Conservation (phyloP, 2,329 filamentous ascomycete species). For the Curvularia spicifera region DNA sequence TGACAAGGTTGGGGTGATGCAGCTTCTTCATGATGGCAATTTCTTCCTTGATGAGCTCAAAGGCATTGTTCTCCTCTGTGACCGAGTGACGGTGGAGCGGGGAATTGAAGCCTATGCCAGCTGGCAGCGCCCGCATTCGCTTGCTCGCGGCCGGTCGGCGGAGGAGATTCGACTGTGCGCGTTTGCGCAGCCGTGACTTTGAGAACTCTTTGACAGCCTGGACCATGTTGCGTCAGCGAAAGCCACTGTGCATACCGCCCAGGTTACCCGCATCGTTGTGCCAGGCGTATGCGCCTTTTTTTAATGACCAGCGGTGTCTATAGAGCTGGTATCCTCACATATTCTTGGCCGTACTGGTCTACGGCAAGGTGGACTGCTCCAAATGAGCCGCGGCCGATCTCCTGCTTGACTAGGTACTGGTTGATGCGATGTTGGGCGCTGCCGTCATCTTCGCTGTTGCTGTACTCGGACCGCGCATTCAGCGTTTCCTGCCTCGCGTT, state of each 20-base stretch:
- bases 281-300: conserved; percentile 11
- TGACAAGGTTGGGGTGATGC: conserved; percentile 91
- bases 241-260: conserved; percentile 23
- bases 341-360: conserved; percentile 92
- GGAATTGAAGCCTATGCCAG: conserved; percentile 65
- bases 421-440: conserved; percentile 85
- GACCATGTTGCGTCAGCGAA: conserved; percentile 37
- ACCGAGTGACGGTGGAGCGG: conserved; percentile 67
- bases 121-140: conserved; percentile 60
- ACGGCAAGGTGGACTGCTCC: conserved; percentile 88
- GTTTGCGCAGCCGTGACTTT: conserved; percentile 86
- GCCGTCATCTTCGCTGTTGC: conserved; percentile 82
- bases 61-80: conserved; percentile 68
- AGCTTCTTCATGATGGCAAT: conserved; percentile 99
- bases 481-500: conserved; percentile 74
- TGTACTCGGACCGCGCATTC: conserved; percentile 86
- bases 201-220: conserved; percentile 98
- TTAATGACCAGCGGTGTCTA: conserved; percentile 11
- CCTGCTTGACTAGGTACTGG: conserved; percentile 91
- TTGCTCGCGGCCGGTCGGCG: conserved; percentile 64
- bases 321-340: conserved; percentile 65
- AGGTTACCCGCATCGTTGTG: conserved; percentile 35
- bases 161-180: conserved; percentile 87
- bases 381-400: conserved; percentile 96
- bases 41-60: conserved; percentile 91